Evolutionary conservation across 495 filamentous ascomycete species (phyloP).

Genomic region (Podospora sp.): DNA sequence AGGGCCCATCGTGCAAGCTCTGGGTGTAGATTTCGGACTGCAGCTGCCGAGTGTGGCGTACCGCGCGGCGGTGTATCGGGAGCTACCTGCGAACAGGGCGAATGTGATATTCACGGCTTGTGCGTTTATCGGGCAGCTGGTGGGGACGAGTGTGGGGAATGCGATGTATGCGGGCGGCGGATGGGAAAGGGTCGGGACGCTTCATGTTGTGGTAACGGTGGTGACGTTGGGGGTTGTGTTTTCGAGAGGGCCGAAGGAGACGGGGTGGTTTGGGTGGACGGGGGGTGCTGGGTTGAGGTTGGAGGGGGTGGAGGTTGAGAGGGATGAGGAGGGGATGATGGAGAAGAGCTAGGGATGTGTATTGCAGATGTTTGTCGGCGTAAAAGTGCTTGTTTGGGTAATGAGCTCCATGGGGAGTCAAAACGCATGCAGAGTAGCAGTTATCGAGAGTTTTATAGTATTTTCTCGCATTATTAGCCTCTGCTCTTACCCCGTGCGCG

Average conservation of each 20-base stretch:
- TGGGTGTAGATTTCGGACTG: conserved; percentile 7
- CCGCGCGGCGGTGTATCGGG: conserved; percentile 10
- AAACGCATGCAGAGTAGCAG: too few relatives aligned
- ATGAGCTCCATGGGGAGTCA: too few relatives aligned
- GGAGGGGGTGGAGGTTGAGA: not conserved
- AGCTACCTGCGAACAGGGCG: conserved; percentile 8
- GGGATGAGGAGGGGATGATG: not conserved
- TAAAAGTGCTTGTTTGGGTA: too few relatives aligned
- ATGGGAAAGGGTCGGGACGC: conserved; percentile 1
- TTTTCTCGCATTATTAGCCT: too few relatives aligned
- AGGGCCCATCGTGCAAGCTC: conserved; percentile 3
- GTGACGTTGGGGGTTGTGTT: conserved; percentile 11
- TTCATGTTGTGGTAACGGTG: conserved; percentile 3
- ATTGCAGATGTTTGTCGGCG: too few relatives aligned
- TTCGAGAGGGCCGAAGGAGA: conserved; percentile 8
- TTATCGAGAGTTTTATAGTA: too few relatives aligned
- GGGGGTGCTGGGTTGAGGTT: conserved; percentile 8
- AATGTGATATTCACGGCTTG: conserved; percentile 9
- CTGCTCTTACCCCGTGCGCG: too few relatives aligned
- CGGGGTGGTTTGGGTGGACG: conserved; percentile 16
- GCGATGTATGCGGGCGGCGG: conserved; percentile 35
- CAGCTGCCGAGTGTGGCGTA: conserved; percentile 12
- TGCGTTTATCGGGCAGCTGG: conserved; percentile 14
- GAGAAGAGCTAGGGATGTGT: not conserved
- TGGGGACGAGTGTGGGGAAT: conserved; percentile 14